These are phyloP conservation scores for Rhinocladiella similis DNA, from an alignment of 2,329 filamentous ascomycete genomes.

Conservation along the genomic window DNA sequence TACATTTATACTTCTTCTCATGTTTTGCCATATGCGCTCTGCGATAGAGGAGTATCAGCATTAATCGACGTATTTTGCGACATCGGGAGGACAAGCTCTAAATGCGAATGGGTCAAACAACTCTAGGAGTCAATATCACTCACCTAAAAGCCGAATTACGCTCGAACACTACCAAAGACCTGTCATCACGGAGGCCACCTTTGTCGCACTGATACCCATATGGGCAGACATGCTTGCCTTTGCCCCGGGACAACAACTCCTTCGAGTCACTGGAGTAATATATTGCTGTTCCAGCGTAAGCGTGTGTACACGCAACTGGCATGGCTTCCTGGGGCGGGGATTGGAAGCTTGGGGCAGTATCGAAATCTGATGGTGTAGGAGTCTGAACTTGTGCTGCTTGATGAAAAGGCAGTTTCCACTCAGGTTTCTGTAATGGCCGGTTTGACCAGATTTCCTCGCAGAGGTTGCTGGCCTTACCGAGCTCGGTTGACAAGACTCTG, in stretches of 20 bases:
- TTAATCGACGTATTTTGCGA: not conserved
- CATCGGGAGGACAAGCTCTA: not conserved
- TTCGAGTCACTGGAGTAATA: not conserved
- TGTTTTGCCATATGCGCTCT: not conserved
- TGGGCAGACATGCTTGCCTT: not conserved
- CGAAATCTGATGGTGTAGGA: not conserved
- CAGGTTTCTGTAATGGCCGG: not conserved
- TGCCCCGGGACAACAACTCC: not conserved
- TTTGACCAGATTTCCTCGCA: not conserved
- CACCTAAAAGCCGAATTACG: not conserved
- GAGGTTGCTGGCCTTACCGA: not conserved
- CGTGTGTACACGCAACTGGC: not conserved
- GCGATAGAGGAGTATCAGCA: not conserved
- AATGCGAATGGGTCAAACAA: not conserved
- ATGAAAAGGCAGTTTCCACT: no score
- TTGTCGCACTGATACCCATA: not conserved
- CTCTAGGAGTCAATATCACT: not conserved
- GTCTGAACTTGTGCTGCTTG: not conserved
- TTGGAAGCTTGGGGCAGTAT: not conserved
- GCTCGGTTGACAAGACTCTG: not conserved
- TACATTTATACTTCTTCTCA: not conserved
- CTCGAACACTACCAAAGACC: not conserved
- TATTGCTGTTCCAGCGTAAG: not conserved
- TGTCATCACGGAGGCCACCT: not conserved
- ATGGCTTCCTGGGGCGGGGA: not conserved